Conservation (phyloP, 225 moss, liverwort and hornwort species). For the Pseudoscleropodium purum region DNA sequence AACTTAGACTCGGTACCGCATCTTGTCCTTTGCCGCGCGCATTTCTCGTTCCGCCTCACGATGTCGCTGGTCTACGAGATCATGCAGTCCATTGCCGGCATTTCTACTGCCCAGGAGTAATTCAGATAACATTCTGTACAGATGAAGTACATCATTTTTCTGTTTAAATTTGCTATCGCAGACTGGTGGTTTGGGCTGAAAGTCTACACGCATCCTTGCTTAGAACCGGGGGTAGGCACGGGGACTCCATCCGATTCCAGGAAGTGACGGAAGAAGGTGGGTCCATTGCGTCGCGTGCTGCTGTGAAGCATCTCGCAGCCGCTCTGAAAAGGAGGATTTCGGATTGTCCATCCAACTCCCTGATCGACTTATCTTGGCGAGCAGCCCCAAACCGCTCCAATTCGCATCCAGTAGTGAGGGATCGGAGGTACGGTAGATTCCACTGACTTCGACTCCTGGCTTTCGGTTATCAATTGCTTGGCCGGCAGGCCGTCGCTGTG, state of each 20-base stretch:
- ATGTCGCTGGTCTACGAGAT: not conserved
- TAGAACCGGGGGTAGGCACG: not conserved
- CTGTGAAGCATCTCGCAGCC: slow-evolving; percentile 23
- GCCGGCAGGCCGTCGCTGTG: not conserved
- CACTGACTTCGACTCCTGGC: not conserved
- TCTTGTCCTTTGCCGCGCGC: not conserved
- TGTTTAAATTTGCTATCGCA: not conserved
- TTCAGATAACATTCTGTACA: not conserved
- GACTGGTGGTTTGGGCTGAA: not conserved
- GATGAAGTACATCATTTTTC: not conserved
- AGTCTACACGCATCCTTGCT: not conserved
- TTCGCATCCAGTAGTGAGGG: not conserved
- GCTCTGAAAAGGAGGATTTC: not conserved
- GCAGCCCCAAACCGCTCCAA: not conserved
- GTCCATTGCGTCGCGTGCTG: not conserved
- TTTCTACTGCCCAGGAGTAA: not conserved
- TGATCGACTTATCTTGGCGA: not conserved
- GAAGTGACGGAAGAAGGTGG: not conserved
- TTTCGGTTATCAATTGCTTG: not conserved
- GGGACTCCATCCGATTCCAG: not conserved
- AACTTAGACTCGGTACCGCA: not conserved
- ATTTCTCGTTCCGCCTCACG: not conserved
- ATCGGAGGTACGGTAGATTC: not conserved
- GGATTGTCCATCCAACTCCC: not conserved
- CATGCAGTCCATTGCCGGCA: not conserved